Percentiles rank a stretch among this genome's conserved stretches.
phyloP scores from a whole-genome alignment of 2,329 filamentous ascomycete genomes.

The Xylaria sp. region DNA sequence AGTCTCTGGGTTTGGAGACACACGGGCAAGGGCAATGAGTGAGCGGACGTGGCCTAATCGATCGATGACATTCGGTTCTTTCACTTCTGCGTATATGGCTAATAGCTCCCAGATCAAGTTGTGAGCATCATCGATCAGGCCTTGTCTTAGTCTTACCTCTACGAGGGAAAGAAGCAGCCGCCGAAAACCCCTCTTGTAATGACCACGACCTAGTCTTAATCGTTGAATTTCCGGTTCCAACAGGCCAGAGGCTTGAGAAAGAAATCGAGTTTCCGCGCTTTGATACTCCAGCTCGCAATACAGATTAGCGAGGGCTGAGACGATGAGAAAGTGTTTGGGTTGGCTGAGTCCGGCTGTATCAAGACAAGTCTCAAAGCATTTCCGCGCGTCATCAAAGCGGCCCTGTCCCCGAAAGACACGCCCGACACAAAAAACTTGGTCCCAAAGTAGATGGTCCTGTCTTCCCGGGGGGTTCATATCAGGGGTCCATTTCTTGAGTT shows the following conservation, averaged over 20 bases:
- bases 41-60: neutral
- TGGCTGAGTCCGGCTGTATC: neutral
- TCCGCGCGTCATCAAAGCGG: neutral
- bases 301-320: neutral
- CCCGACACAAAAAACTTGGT: neutral
- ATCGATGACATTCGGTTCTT: neutral
- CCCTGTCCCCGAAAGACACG: neutral
- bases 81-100: neutral
- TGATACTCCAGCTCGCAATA: neutral
- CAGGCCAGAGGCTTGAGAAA: neutral
- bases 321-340: neutral
- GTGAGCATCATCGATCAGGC: neutral
- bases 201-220: neutral
- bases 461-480: neutral
- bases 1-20: slow-evolving; percentile 1
- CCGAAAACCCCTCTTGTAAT: neutral
- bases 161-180: slow-evolving; percentile 1
- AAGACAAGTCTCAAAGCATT: slow-evolving; percentile 2
- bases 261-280: neutral
- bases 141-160: neutral
- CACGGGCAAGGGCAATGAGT: neutral
- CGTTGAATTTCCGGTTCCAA: neutral
- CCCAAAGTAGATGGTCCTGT: neutral
- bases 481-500: neutral
- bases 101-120: neutral